These are phyloP conservation scores for Stromatinia cepivora DNA, from an alignment of 2,329 filamentous ascomycete genomes.

Conservation along the genomic window DNA sequence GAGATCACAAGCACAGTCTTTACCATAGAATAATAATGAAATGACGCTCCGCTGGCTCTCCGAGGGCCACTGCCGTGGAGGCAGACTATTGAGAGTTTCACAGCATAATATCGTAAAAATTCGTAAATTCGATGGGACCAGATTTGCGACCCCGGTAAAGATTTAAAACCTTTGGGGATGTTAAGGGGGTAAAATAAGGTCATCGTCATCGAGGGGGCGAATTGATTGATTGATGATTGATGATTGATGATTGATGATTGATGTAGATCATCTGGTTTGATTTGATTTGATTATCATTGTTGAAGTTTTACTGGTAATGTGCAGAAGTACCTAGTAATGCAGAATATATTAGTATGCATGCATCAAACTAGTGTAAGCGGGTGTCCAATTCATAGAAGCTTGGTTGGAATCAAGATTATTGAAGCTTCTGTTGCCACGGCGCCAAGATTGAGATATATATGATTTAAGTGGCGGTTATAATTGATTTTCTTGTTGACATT, in stretches of 20 bases:
- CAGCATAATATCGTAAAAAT: no score
- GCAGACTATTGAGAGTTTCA: no score
- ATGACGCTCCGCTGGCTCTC: no score
- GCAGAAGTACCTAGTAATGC: no score
- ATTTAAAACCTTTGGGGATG: no score
- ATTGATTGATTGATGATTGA: not conserved
- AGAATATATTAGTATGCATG: not conserved
- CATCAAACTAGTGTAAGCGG: not conserved
- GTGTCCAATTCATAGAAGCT: not conserved
- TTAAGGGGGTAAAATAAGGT: not conserved
- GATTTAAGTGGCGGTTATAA: not conserved
- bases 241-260: not conserved
- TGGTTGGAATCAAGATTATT: slow-evolving; percentile 11
- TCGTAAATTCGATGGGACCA: no score
- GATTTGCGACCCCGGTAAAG: no score
- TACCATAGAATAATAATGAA: no score
- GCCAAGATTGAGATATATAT: not conserved
- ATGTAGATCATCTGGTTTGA: not conserved
- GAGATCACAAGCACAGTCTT: no score
- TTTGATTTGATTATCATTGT: no score
- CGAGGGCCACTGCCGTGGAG: no score
- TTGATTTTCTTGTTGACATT: not conserved
- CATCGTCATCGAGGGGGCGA: not conserved
- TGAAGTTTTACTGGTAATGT: not conserved
- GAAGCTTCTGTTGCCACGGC: not conserved